A percentile compares a stretch with the other conserved stretches of the same genome.
These are phyloP conservation scores for Cucumis cinereus DNA, from an alignment of 306 rosid species.

Conservation along the genomic window DNA sequence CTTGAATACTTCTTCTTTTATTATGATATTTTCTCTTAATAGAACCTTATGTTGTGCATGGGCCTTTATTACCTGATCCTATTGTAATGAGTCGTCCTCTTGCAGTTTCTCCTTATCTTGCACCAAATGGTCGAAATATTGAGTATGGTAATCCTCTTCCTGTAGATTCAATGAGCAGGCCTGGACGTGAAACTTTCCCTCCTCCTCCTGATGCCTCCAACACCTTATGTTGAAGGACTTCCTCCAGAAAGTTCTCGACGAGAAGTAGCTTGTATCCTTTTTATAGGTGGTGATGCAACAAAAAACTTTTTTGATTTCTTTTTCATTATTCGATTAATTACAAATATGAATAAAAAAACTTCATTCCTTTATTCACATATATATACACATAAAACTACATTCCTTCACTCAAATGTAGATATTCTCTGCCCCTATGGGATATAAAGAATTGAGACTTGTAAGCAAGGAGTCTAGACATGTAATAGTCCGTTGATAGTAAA, in stretches of 20 bases:
- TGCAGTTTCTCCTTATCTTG: constrained; percentile 43
- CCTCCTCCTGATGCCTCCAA: constrained; percentile 84
- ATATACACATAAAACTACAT: background rate
- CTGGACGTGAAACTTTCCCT: constrained; percentile 55
- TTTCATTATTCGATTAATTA: background rate
- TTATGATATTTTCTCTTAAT: too few species aligned
- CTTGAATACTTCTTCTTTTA: too few species aligned
- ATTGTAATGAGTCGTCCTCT: constrained; percentile 36
- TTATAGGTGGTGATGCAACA: constrained; percentile 5
- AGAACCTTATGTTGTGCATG: too few species aligned
- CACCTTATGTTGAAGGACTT: constrained; percentile 87
- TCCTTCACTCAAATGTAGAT: constrained; percentile 30
- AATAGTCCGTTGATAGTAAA: constrained; percentile 13
- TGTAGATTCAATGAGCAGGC: constrained; percentile 43
- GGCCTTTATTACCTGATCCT: constrained; percentile 45
- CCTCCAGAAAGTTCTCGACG: constrained; percentile 71
- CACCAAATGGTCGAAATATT: constrained; percentile 42
- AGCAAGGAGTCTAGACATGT: constrained; percentile 78
- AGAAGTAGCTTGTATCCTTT: constrained; percentile 92
- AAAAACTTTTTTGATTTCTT: constrained; percentile 5
- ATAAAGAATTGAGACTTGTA: constrained; percentile 84
- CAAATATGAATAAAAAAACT: background rate
- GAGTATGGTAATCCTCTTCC: constrained; percentile 45
- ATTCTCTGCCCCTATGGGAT: constrained; percentile 90
- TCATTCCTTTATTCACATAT: constrained; percentile 10